These are phyloP conservation scores for Trichoderma arundinaceum DNA, from an alignment of 2,329 filamentous ascomycete species.

Conservation along the genomic window DNA sequence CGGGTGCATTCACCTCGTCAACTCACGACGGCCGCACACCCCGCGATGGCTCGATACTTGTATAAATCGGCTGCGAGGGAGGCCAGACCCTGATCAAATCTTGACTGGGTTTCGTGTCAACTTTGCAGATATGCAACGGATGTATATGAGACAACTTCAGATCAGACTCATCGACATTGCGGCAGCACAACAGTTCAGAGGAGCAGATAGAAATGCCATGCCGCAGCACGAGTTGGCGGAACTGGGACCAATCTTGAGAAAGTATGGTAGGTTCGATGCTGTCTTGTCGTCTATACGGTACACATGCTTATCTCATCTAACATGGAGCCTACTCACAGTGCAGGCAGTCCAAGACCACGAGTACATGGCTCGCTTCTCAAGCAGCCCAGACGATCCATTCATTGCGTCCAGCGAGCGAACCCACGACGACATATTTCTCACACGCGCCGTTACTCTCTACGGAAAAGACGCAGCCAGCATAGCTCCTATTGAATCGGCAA, in stretches of 20 bases:
- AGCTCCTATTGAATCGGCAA: not conserved
- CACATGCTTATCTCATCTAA: no score
- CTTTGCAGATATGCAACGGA: not conserved
- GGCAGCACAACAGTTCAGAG: not conserved
- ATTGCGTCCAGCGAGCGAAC: not conserved
- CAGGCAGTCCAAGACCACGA: not conserved
- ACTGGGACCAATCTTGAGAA: not conserved
- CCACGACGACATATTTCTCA: not conserved
- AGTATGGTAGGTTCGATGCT: not conserved
- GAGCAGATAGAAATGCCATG: not conserved
- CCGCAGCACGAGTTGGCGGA: not conserved
- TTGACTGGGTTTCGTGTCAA: not conserved
- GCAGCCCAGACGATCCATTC: not conserved
- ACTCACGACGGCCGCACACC: not conserved
- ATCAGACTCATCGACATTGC: not conserved
- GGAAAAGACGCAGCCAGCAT: not conserved
- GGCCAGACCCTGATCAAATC: not conserved
- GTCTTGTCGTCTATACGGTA: no score
- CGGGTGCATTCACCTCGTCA: not conserved
- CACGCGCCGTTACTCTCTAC: not conserved
- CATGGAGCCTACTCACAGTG: not conserved
- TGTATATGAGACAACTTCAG: not conserved
- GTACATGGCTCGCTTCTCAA: not conserved
- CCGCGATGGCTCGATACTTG: not conserved
- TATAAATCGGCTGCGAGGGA: not conserved